Evolutionary conservation across 805 yeast species (phyloP).

Genomic region (Spathaspora girioi): DNA sequence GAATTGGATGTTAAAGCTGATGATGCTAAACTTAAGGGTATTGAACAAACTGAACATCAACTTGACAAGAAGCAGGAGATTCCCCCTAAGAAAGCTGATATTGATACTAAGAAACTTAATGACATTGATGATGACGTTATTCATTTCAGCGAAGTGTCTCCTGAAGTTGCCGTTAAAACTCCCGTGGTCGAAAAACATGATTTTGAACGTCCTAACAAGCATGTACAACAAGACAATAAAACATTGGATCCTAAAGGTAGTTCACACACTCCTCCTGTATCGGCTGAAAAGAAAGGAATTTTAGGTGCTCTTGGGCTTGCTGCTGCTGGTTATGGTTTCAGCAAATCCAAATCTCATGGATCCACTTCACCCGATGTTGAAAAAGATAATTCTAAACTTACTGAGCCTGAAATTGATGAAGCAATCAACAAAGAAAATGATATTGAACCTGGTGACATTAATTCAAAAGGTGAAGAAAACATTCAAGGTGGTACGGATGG

Average conservation of each 20-base stretch:
- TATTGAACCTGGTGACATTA: neutral
- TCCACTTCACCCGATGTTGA: neutral
- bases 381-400: neutral
- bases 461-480: neutral
- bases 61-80: neutral
- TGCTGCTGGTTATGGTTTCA: conserved; percentile 4
- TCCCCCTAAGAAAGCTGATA: too few relatives aligned
- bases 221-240: neutral
- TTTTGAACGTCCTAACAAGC: neutral
- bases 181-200: neutral
- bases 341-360: neutral
- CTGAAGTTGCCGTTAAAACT: neutral
- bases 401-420: neutral
- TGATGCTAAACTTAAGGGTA: conserved; percentile 1
- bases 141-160: neutral
- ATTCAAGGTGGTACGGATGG: neutral
- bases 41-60: neutral
- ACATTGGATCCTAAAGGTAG: neutral
- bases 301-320: conserved; percentile 6
- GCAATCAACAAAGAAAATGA: neutral
- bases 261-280: neutral
- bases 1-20: neutral
- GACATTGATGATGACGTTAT: neutral
- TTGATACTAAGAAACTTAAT: neutral
- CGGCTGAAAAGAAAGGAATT: neutral